Percentiles rank a stretch among this genome's conserved stretches.
phyloP scores from a whole-genome alignment of 352 stramenopile species.

The Pythium insidiosum region DNA sequence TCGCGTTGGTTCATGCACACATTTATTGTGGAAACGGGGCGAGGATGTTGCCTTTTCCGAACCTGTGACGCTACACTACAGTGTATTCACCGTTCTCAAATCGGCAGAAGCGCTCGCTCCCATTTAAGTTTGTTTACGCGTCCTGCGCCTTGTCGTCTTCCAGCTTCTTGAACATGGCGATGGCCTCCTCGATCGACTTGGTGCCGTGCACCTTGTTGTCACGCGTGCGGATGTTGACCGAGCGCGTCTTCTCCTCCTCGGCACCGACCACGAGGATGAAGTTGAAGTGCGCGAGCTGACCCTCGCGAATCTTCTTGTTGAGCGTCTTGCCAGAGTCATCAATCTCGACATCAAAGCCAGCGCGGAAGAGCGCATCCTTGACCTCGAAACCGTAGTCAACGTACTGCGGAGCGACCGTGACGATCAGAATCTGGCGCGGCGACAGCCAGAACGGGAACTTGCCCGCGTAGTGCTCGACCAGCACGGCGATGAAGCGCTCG shows the following conservation, averaged over 20 bases:
- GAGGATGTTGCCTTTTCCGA: too few species aligned
- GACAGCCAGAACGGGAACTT: slow-evolving; percentile 99
- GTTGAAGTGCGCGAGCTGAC: slow-evolving; percentile 97
- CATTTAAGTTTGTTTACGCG: slow-evolving; percentile 53
- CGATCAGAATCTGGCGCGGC: slow-evolving; percentile 92
- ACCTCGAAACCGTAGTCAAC: slow-evolving; percentile 94
- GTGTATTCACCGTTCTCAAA: too few species aligned
- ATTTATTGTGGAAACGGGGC: too few species aligned
- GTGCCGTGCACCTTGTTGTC: slow-evolving; percentile 92
- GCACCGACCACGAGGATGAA: slow-evolving; percentile 97
- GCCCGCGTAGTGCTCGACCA: slow-evolving; percentile 97
- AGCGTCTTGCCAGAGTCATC: slow-evolving; percentile 94
- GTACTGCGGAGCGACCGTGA: slow-evolving; percentile 92
- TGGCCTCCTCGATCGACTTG: slow-evolving; percentile 92
- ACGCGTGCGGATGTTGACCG: slow-evolving; percentile 92
- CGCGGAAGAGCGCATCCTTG: slow-evolving; percentile 85
- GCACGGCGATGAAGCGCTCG: slow-evolving; percentile 96
- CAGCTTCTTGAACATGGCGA: slow-evolving; percentile 89
- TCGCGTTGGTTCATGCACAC: too few species aligned
- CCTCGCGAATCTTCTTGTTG: slow-evolving; percentile 98
- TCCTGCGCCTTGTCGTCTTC: slow-evolving; percentile 58
- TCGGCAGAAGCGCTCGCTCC: too few species aligned
- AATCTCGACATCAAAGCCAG: slow-evolving; percentile 95
- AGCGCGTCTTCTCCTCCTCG: slow-evolving; percentile 83
- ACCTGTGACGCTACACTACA: too few species aligned